Percentiles rank a stretch among this genome's conserved stretches.
Conservation (phyloP, 202 grass and related monocot species). For the Setaria italica region DNA sequence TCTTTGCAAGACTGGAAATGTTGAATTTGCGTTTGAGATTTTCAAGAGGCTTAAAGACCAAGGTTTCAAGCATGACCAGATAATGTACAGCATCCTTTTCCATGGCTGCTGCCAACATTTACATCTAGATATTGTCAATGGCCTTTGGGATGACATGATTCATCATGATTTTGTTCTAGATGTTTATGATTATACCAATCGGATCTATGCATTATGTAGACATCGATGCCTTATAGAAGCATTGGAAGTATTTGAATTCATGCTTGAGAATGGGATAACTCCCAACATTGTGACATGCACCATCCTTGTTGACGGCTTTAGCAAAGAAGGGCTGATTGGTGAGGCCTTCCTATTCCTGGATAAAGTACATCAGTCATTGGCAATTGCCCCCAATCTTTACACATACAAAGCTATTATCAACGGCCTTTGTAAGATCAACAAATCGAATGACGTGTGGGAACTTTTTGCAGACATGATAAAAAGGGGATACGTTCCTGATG, state of each 20-base stretch:
- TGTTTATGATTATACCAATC: slow-evolving; percentile 74
- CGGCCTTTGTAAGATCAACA: slow-evolving; percentile 63
- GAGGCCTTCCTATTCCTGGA: slow-evolving; percentile 74
- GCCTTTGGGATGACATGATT: slow-evolving; percentile 79
- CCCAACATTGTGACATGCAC: slow-evolving; percentile 85
- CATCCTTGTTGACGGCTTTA: slow-evolving; percentile 65
- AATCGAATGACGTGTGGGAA: slow-evolving; percentile 52
- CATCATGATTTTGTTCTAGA: slow-evolving; percentile 60
- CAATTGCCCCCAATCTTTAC: slow-evolving; percentile 66
- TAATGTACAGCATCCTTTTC: slow-evolving; percentile 78
- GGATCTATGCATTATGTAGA: slow-evolving; percentile 76
- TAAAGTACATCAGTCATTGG: slow-evolving; percentile 54
- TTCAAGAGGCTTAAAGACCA: slow-evolving; percentile 55
- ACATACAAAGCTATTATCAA: slow-evolving; percentile 78
- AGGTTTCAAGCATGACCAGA: slow-evolving; percentile 64
- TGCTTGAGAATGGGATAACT: slow-evolving; percentile 65
- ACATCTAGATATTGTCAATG: slow-evolving; percentile 54
- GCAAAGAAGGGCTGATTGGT: slow-evolving; percentile 53
- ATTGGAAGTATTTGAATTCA: slow-evolving; percentile 59
- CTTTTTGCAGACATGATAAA: slow-evolving; percentile 81
- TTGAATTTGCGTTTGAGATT: slow-evolving; percentile 54
- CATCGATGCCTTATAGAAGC: slow-evolving; percentile 65
- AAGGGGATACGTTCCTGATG: slow-evolving; percentile 72
- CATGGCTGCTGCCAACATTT: slow-evolving; percentile 74
- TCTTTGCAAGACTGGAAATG: slow-evolving; percentile 67